These are phyloP conservation scores for Ceratocystis huliohia DNA, from an alignment of 2,329 filamentous ascomycete genomes.

Conservation along the genomic window DNA sequence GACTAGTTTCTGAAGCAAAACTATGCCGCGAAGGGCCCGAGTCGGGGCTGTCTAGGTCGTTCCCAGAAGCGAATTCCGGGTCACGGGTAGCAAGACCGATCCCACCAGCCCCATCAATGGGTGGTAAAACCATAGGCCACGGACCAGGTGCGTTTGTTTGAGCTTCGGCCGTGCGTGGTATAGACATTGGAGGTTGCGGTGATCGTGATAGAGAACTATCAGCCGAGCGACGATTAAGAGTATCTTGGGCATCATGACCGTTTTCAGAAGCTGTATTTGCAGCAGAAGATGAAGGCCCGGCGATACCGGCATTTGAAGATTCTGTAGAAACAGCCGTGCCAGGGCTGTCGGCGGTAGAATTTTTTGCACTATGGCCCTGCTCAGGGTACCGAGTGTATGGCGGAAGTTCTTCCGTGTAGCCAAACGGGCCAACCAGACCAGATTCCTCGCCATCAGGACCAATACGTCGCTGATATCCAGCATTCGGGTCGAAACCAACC, in stretches of 20 bases:
- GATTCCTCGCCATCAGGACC: constrained; percentile 81
- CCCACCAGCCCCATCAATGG: constrained; percentile 46
- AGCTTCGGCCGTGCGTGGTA: background rate
- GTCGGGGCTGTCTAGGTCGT: constrained; percentile 38
- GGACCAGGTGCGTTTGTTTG: background rate
- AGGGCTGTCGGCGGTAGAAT: constrained; percentile 20
- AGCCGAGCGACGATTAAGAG: background rate
- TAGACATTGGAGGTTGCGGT: constrained; percentile 14
- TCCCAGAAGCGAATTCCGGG: constrained; percentile 47
- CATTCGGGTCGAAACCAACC: constrained; percentile 58
- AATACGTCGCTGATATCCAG: constrained; percentile 57
- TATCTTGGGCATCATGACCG: constrained; percentile 4
- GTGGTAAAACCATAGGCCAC: constrained; percentile 13
- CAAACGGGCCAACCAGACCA: constrained; percentile 75
- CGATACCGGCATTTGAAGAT: background rate
- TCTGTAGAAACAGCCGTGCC: constrained; percentile 14
- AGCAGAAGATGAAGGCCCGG: constrained; percentile 11
- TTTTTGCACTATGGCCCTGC: constrained; percentile 48
- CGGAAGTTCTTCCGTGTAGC: constrained; percentile 80
- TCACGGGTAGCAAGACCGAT: constrained; percentile 48
- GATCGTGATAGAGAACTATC: background rate
- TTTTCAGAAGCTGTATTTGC: constrained; percentile 8
- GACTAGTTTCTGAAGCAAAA: constrained; percentile 38
- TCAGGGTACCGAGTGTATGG: constrained; percentile 87
- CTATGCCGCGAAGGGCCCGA: constrained; percentile 43